These are phyloP conservation scores for Daphne laureola DNA, from an alignment of 441 rosid species.

Conservation along the genomic window DNA sequence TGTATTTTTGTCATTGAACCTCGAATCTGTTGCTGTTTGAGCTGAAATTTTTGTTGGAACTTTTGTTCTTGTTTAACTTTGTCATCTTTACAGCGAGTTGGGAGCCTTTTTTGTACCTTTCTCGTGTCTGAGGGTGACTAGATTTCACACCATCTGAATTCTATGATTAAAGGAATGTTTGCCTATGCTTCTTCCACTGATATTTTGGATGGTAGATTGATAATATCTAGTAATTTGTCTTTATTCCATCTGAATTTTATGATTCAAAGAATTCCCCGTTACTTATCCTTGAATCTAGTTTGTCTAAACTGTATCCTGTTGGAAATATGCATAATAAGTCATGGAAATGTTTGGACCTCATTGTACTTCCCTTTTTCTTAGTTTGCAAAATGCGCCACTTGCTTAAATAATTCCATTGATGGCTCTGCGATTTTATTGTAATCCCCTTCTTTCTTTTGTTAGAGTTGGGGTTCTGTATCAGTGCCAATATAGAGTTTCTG, in stretches of 20 bases:
- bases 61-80: background rate
- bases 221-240: background rate
- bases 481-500: constrained; percentile 16
- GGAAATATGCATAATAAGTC: background rate
- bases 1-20: background rate
- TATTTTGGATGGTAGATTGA: constrained; percentile 21
- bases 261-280: too few species aligned
- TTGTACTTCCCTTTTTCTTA: background rate
- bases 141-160: constrained; percentile 16
- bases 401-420: background rate
- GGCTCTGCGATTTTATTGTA: constrained; percentile 3
- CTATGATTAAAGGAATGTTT: constrained; percentile 7
- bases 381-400: background rate
- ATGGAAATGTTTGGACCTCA: background rate
- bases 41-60: background rate
- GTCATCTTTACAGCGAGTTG: constrained; percentile 41
- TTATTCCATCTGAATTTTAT: too few species aligned
- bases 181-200: constrained; percentile 5
- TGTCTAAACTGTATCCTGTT: too few species aligned
- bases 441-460: background rate
- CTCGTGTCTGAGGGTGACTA: constrained; percentile 36
- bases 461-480: constrained; percentile 3
- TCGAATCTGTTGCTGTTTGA: background rate
- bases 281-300: too few species aligned
- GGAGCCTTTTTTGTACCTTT: constrained; percentile 13